phyloP scores from a whole-genome alignment of 208 protist genomes.

The Leptomonas seymouri region DNA sequence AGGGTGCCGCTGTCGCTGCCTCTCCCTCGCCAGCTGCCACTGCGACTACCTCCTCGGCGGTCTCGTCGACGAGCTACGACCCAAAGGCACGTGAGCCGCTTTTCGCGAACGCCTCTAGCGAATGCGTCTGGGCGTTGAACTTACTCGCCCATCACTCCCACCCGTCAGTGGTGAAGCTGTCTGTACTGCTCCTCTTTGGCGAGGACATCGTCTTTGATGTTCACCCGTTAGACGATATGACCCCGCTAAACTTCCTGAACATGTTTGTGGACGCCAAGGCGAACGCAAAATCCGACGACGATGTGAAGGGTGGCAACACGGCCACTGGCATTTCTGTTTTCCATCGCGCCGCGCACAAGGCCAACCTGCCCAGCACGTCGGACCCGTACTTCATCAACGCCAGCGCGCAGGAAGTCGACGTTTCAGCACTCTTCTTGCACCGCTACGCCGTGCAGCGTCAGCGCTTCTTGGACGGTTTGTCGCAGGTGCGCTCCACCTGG shows the following conservation, averaged over 20 bases:
- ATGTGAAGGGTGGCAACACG: slow-evolving; percentile 34
- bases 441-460: slow-evolving; percentile 91
- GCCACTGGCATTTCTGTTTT: slow-evolving; percentile 78
- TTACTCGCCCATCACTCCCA: slow-evolving; percentile 84
- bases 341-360: slow-evolving; percentile 60
- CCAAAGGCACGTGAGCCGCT: slow-evolving; percentile 86
- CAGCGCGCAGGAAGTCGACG: slow-evolving; percentile 83
- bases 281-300: slow-evolving; percentile 41
- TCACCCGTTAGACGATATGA: slow-evolving; percentile 92
- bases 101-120: slow-evolving; percentile 67
- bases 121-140: slow-evolving; percentile 86
- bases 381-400: slow-evolving; percentile 90
- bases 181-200: slow-evolving; percentile 82
- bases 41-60: background rate
- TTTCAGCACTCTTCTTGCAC: slow-evolving; percentile 85
- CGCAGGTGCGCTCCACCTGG: slow-evolving; percentile 86
- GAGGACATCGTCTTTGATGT: slow-evolving; percentile 89
- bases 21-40: background rate
- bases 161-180: slow-evolving; percentile 89
- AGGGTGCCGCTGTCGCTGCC: background rate
- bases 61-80: slow-evolving; percentile 60
- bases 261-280: slow-evolving; percentile 90
- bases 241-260: slow-evolving; percentile 82
- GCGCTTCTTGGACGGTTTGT: slow-evolving; percentile 83
- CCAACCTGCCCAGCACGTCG: slow-evolving; percentile 80